Evolutionary conservation across 2,329 filamentous ascomycete genomes (phyloP), one percentile per base, ranked within the genome.

Genomic region (Beauveria asiatica): DNA sequence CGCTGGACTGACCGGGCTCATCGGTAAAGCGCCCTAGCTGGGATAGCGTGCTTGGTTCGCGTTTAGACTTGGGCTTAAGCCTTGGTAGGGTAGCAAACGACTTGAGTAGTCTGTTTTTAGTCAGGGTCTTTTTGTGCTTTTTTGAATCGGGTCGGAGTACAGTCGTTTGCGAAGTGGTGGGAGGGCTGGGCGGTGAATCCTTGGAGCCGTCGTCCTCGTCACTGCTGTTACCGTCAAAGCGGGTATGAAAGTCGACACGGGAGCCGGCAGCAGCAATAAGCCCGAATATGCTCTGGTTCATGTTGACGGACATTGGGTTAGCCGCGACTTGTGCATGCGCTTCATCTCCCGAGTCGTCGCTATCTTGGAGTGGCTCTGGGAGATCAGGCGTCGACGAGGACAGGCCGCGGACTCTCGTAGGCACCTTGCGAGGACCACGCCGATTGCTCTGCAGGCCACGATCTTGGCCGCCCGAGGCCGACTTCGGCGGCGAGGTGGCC

Each of bases 201-300:
- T 64, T 64, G 52, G 76, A 78, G 56, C 62, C 69, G 52, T 90
- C 88, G 37, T 93, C 89, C 64, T 92, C 92, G 66, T 93, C 91
- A 66, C 90, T 94, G 45, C 88, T 92, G 65, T 88, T 80, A 54
- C 77, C 88, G 68, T 92, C 88, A 72, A 94, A 93, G 42, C 89
- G 84, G 62, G 89, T 83, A 72, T 90, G 87, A 69, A 95, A 92
- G 73, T 95, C 88, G 56, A 89, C 86, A 62, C 85, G 85, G 33
- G 90, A 92, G 7, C 92, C 90, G 42, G 91, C 91, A 17, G 91
- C 90, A 7, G 92, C 90, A 65, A 97, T 92, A 75, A 97, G 84
- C 58, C 91, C 92, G 72, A 97, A 96, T 59, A 97, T 87, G 65
- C 90, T 95, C 78, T 96, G 92, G 73, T 96, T 94, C 86, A 96